Conservation (phyloP, 2,329 filamentous ascomycete genomes). For the Cladophialophora immunda region DNA sequence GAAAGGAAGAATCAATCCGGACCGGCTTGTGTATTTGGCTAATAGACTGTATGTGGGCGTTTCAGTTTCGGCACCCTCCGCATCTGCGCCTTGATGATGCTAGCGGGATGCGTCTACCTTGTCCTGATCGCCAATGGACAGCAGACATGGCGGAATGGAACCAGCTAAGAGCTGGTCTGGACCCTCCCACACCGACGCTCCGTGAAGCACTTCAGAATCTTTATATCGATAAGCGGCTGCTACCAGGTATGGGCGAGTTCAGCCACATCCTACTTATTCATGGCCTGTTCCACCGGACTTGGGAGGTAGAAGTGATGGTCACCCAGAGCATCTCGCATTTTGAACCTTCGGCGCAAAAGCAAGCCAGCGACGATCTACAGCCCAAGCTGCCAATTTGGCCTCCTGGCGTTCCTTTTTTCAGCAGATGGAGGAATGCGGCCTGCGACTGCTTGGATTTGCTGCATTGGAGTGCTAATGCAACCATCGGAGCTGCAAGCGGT, state of each 20-base stretch:
- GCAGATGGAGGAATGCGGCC: constrained; percentile 54
- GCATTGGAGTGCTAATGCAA: constrained; percentile 66
- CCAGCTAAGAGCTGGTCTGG: no score
- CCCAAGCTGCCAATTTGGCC: no score
- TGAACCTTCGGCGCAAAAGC: no score
- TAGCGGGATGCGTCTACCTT: constrained; percentile 49
- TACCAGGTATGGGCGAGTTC: no score
- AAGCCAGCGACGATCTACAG: no score
- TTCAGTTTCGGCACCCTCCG: constrained; percentile 49
- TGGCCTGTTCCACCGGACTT: no score
- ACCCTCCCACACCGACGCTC: no score
- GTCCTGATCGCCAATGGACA: constrained; percentile 53
- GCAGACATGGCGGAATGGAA: constrained; percentile 45
- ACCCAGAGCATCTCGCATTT: no score
- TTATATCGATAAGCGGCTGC: no score
- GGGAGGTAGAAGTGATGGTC: no score
- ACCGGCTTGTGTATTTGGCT: constrained; percentile 56
- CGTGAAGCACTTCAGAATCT: no score
- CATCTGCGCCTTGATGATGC: constrained; percentile 50
- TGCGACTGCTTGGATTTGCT: constrained; percentile 61
- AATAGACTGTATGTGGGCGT: constrained; percentile 53
- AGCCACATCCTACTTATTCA: no score
- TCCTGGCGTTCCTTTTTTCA: constrained; percentile 51
- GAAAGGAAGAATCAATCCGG: constrained; percentile 49
- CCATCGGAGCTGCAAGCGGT: constrained; percentile 57